A percentile compares a stretch with the other conserved stretches of the same genome.
Evolutionary conservation across 2,329 filamentous ascomycete species (phyloP).

Genomic region (Aureobasidium sp.): DNA sequence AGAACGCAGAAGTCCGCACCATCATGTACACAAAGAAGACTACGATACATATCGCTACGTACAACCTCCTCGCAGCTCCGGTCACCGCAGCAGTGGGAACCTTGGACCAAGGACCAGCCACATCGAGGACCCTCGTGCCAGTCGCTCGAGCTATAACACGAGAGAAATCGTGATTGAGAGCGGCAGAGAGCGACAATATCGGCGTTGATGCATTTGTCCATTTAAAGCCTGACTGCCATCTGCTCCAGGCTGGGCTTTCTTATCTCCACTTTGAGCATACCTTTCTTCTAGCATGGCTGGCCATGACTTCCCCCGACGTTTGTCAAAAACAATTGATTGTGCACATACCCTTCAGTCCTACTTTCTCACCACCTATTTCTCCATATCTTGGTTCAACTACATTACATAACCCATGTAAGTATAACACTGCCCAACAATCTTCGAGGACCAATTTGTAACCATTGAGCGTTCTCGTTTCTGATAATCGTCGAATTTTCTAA

Average conservation of each 20-base stretch:
- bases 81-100: constrained; percentile 18
- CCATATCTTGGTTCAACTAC: too few relatives aligned
- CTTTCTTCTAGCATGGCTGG: neutral
- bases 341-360: neutral
- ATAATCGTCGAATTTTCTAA: too few relatives aligned
- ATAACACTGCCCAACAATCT: too few relatives aligned
- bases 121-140: constrained; percentile 21
- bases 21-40: constrained; percentile 24
- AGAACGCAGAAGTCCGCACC: constrained; percentile 27
- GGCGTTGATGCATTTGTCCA: neutral
- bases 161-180: constrained; percentile 19
- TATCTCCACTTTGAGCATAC: neutral
- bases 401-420: too few relatives aligned
- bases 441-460: too few relatives aligned
- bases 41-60: constrained; percentile 44
- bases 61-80: constrained; percentile 28
- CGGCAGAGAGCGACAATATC: constrained; percentile 16
- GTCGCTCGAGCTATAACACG: constrained; percentile 20
- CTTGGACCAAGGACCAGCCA: constrained; percentile 19
- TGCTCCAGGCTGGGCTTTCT: too few relatives aligned
- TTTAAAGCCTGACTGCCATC: neutral
- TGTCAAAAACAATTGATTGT: neutral
- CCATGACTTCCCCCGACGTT: neutral
- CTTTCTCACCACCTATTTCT: too few relatives aligned
- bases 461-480: too few relatives aligned